Evolutionary conservation across 352 stramenopile genomes (phyloP).

Genomic region (Phytophthora kernoviae): DNA sequence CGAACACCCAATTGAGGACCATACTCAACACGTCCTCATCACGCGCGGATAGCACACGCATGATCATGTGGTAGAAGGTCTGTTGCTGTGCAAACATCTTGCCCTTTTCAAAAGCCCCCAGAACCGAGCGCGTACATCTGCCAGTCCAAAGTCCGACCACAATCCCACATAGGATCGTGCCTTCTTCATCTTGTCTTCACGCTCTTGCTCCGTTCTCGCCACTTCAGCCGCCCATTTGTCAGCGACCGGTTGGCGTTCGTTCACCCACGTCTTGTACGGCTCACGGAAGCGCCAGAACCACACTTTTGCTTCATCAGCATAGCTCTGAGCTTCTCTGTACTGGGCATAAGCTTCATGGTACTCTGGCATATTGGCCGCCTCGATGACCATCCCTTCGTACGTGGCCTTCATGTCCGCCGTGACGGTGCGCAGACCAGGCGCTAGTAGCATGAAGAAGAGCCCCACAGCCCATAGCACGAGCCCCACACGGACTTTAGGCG

Average conservation of each 20-base stretch:
- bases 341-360: constrained; percentile 73
- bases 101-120: constrained; percentile 85
- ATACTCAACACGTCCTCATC: constrained; percentile 82
- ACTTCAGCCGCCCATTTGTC: constrained; percentile 70
- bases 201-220: constrained; percentile 52
- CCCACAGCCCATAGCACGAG: constrained; percentile 73
- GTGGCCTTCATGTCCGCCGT: constrained; percentile 79
- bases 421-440: constrained; percentile 57
- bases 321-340: constrained; percentile 55
- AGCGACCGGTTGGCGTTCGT: constrained; percentile 55
- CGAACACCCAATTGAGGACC: constrained; percentile 85
- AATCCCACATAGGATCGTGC: constrained; percentile 78
- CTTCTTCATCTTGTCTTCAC: constrained; percentile 80
- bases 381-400: constrained; percentile 79
- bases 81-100: constrained; percentile 89
- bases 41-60: constrained; percentile 66
- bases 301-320: constrained; percentile 76
- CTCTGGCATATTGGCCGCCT: constrained; percentile 77
- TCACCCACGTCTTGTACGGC: constrained; percentile 65
- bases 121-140: constrained; percentile 76
- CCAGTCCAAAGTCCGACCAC: constrained; percentile 84
- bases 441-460: constrained; percentile 84
- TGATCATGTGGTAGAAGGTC: constrained; percentile 88
- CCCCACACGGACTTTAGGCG: constrained; percentile 68
- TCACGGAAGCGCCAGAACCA: constrained; percentile 89